Evolutionary conservation across 1,139 yeast genomes (phyloP).

Genomic region (Lodderomyces margitis): DNA sequence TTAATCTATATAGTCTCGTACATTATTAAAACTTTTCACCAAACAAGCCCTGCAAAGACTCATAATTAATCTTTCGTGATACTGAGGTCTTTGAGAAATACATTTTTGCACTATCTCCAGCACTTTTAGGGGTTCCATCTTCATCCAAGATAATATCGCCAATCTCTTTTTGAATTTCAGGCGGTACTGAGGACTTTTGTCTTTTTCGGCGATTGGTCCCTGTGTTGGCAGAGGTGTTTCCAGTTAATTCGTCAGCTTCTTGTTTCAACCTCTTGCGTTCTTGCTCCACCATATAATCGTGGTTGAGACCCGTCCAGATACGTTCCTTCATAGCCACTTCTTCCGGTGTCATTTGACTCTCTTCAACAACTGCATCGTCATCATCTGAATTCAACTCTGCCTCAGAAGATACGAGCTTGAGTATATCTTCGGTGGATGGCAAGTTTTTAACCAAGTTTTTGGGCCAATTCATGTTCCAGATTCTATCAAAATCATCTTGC

Average conservation of each 20-base stretch:
- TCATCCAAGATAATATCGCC: conserved; percentile 42
- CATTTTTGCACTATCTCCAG: conserved; percentile 72
- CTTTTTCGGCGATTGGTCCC: conserved; percentile 31
- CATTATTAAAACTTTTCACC: conserved; percentile 8
- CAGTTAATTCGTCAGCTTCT: conserved; percentile 83
- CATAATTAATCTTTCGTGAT: conserved; percentile 86
- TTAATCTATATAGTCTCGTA: conserved; percentile 1
- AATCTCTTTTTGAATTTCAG: conserved; percentile 32
- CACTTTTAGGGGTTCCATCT: conserved; percentile 48
- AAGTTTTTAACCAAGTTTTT: conserved; percentile 47
- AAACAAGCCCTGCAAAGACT: conserved; percentile 60
- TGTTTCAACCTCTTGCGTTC: conserved; percentile 79
- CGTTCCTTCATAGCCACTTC: conserved; percentile 71
- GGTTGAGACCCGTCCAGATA: conserved; percentile 86
- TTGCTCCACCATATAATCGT: conserved; percentile 80
- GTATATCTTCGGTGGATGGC: conserved; percentile 55
- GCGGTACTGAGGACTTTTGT: conserved; percentile 23
- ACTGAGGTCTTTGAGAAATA: conserved; percentile 69
- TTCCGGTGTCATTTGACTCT: conserved; percentile 57
- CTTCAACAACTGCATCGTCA: conserved; percentile 75
- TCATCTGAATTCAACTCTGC: conserved; percentile 61
- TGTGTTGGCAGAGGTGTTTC: conserved; percentile 57
- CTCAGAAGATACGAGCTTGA: conserved; percentile 56
- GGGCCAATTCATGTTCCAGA: conserved; percentile 44
- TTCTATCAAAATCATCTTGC: conserved; percentile 10